Evolutionary conservation across 805 yeast species (phyloP), one percentile per base, ranked within the genome.

Genomic region (Pichia nakasei): DNA sequence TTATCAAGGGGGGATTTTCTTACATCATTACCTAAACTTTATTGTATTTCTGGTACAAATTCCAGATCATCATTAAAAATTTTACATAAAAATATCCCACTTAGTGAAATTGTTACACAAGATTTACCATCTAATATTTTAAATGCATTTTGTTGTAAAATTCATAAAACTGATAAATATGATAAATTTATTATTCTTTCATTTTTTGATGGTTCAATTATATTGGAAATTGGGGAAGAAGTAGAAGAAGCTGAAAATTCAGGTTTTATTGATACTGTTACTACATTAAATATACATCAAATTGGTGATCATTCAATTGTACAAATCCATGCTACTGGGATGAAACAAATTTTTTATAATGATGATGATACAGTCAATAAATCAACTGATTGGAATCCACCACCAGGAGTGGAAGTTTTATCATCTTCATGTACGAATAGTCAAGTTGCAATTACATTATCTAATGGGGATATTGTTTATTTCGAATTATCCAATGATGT

Each of bases 401-500:
- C 96, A 0, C 78, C 81, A 0, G 95, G 93, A 3, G 75, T 80
- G 19, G 67, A 72, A 21, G 70, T 93, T 34, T 54, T 73, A 0
- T 63, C 67, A n/a, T 81, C 86, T 0, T 57, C 85, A 1, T 62
- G 82, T 3, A 85, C 87, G 17, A 66, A 70, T 21, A 69, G 73
- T 2, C 97, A 93, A 60, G 66, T 89, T 0, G 77, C 75, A 0
- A 52, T 91, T 5, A 87, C 80, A 0, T 61, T 93, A 4, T 80
- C 93, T 2, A 85, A 81, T 54, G 69, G 78, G 44, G 89, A 84
- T 45, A 52, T 91, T 4, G 80, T 82, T 3, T 91, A 91, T 61
- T 91, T 93, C 60, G 97, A 91, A 60, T 66, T 80, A 24, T 85
- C 78, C 11, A 72, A 69, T 22, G 88, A 80, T 50, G 72, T 77